phyloP scores from a whole-genome alignment of 1,284 basidiomycete species.

The Athelia sp. region DNA sequence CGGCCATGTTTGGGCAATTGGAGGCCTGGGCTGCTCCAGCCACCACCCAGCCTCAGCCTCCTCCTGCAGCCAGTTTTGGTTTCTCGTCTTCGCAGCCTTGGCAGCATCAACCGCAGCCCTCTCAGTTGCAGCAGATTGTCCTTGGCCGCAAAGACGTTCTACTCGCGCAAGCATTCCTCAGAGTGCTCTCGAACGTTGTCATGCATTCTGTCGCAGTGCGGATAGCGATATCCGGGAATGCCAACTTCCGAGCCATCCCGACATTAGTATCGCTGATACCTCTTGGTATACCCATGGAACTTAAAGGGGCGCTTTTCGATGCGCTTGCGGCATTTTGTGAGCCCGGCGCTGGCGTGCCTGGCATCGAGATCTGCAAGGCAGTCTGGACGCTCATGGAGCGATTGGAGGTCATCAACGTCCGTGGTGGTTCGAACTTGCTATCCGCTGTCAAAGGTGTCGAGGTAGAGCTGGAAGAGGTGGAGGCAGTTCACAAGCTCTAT shows the following conservation, averaged over 20 bases:
- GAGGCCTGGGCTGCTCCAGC: conserved; percentile 43
- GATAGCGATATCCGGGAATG: conserved; percentile 74
- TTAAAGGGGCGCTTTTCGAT: conserved; percentile 86
- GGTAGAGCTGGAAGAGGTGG: conserved; percentile 82
- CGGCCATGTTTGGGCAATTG: conserved; percentile 46
- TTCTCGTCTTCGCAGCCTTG: conserved; percentile 26
- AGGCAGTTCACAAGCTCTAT: conserved; percentile 74
- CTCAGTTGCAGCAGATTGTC: conserved; percentile 39
- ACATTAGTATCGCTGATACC: conserved; percentile 78
- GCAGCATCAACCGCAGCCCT: conserved; percentile 25
- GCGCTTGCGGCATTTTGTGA: conserved; percentile 83
- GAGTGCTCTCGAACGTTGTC: conserved; percentile 78
- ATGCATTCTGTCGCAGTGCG: conserved; percentile 76
- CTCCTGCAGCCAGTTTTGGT: conserved; percentile 20
- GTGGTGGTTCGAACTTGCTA: conserved; percentile 38
- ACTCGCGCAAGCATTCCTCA: conserved; percentile 77
- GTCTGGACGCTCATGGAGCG: conserved; percentile 85
- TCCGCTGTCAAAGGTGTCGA: conserved; percentile 66
- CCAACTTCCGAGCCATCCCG: conserved; percentile 75
- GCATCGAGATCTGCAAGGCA: conserved; percentile 75
- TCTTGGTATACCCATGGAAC: conserved; percentile 80
- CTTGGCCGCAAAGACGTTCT: conserved; percentile 75
- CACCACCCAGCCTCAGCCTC: conserved; percentile 14
- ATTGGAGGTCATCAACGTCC: conserved; percentile 78
- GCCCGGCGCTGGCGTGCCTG: conserved; percentile 66